A percentile compares a stretch with the other conserved stretches of the same genome.
phyloP scores from a whole-genome alignment of 352 stramenopile genomes.

The Phytophthora uliginosa region DNA sequence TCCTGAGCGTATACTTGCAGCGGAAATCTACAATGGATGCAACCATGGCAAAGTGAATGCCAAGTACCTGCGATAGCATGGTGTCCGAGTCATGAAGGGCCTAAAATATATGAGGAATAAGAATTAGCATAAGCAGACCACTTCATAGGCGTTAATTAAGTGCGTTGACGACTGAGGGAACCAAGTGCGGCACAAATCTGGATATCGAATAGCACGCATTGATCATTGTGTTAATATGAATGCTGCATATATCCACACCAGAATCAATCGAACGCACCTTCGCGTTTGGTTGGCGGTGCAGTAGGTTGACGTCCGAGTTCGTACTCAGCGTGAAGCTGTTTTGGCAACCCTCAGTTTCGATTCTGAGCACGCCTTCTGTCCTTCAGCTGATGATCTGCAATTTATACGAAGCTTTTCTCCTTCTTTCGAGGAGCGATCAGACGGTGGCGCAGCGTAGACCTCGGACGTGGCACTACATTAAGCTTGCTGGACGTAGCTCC shows the following conservation, averaged over 20 bases:
- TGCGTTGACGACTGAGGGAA: no score
- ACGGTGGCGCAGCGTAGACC: neutral
- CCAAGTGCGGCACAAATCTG: neutral
- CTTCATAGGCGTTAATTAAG: no score
- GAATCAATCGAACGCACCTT: constrained; percentile 2
- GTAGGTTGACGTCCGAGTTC: constrained; percentile 13
- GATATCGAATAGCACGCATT: neutral
- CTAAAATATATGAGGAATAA: neutral
- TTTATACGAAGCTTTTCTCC: neutral
- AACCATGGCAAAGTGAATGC: constrained; percentile 6
- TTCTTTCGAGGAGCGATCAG: constrained; percentile 12
- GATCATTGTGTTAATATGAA: neutral
- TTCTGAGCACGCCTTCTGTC: constrained; percentile 13
- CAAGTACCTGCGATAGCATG: constrained; percentile 18
- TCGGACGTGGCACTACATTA: neutral
- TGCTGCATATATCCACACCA: neutral
- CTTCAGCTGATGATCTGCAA: constrained; percentile 25
- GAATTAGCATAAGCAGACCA: no score
- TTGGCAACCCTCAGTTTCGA: constrained; percentile 33
- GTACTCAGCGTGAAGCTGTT: constrained; percentile 13
- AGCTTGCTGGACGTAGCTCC: neutral
- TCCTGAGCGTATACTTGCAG: constrained; percentile 29
- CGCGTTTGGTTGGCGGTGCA: constrained; percentile 18
- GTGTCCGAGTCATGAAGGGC: constrained; percentile 13
- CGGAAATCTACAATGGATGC: constrained; percentile 13